Percentiles rank a stretch among this genome's conserved stretches.
Evolutionary conservation across 2,329 filamentous ascomycete genomes (phyloP).

Genomic region (Parafenestella ontariensis): DNA sequence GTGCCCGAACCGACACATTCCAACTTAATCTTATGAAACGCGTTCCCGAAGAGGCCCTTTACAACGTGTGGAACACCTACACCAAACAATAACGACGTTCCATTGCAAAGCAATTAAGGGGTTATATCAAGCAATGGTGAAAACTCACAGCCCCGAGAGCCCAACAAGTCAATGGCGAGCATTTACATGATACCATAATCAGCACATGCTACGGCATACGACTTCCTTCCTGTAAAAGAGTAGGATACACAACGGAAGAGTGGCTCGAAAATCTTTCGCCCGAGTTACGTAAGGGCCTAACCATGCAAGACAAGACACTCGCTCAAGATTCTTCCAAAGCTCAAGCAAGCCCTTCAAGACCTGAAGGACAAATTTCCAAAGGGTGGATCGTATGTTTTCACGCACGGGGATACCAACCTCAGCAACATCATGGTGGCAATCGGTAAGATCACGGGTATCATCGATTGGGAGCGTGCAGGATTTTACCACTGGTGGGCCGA

Average conservation of each 20-base stretch:
- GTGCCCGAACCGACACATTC: neutral
- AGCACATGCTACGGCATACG: neutral
- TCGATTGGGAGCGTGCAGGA: conserved; percentile 23
- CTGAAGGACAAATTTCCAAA: conserved; percentile 8
- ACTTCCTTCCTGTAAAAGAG: conserved; percentile 1
- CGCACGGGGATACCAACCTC: conserved; percentile 17
- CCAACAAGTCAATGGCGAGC: conserved; percentile 6
- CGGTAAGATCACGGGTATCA: conserved; percentile 14
- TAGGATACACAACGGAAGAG: conserved; percentile 12
- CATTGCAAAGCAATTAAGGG: conserved; percentile 1
- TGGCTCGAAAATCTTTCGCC: conserved; percentile 7
- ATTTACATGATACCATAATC: conserved; percentile 3
- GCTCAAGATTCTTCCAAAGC: conserved; percentile 4
- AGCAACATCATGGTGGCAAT: conserved; percentile 19
- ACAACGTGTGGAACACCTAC: conserved; percentile 2
- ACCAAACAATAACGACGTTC: neutral
- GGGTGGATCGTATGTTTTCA: conserved; percentile 11
- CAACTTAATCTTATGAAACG: conserved; percentile 8
- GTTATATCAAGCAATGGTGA: conserved; percentile 5
- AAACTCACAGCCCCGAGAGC: conserved; percentile 9
- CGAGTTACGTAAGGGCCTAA: conserved; percentile 4
- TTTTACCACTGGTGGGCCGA: conserved; percentile 19
- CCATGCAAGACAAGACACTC: neutral
- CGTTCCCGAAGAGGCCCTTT: neutral
- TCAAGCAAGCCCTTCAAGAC: conserved; percentile 2